Conservation (phyloP, 345 rosid genomes). For the Heritiera littoralis region DNA sequence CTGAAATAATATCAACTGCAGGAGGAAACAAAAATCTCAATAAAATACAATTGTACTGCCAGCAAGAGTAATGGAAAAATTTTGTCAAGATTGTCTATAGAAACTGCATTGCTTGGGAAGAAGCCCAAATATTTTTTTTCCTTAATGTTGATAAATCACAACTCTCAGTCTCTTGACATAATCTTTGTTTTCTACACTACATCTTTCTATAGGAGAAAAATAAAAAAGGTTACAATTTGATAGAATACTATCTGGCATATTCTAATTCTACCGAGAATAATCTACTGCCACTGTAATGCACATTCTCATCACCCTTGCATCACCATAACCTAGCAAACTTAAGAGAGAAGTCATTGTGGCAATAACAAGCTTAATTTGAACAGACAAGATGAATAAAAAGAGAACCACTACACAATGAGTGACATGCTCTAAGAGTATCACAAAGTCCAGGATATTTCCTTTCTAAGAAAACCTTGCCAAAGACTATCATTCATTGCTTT, state of each 20-base stretch:
- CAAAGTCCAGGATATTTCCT: not conserved
- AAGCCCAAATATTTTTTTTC: constrained; percentile 2
- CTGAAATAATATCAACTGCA: constrained; percentile 92
- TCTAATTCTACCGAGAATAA: not conserved
- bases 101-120: not conserved
- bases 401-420: not conserved
- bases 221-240: not conserved
- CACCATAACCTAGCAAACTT: not conserved
- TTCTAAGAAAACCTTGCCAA: not conserved
- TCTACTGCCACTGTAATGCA: not conserved
- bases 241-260: not conserved
- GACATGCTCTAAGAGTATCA: not conserved
- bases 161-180: not conserved
- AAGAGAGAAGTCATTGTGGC: not conserved
- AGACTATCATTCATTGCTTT: not conserved
- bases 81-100: not conserved
- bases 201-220: not conserved
- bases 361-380: constrained; percentile 11
- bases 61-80: not conserved
- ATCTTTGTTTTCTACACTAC: not conserved
- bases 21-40: constrained; percentile 22
- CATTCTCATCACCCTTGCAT: not conserved
- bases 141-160: not conserved
- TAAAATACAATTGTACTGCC: not conserved
- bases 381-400: not conserved